Evolutionary conservation across 768 basidiomycete genomes (phyloP).

Genomic region (Neoboletus subvelutipes): DNA sequence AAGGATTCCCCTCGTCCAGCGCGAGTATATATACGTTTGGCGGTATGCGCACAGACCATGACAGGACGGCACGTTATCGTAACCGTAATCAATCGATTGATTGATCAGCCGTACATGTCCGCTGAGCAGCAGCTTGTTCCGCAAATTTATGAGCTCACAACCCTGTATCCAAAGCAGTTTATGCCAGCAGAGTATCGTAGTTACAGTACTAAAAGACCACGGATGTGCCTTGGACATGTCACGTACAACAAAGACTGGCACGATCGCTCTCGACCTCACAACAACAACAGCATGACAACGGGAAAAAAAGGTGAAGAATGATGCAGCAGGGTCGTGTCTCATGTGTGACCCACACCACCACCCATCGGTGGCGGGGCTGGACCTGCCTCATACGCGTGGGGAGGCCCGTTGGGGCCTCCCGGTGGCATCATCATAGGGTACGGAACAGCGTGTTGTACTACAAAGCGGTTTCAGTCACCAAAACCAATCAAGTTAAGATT

Average conservation of each 20-base stretch:
- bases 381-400: conserved; percentile 69
- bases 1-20: not conserved
- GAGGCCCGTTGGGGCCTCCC: conserved; percentile 61
- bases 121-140: not conserved
- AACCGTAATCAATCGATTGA: not conserved
- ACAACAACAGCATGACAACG: conserved; percentile 22
- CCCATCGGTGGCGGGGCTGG: conserved; percentile 77
- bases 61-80: not conserved
- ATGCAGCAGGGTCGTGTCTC: conserved; percentile 24
- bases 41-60: conserved; percentile 21
- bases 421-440: conserved; percentile 91
- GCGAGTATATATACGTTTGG: conserved; percentile 11
- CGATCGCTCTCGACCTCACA: conserved; percentile 26
- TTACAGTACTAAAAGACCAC: conserved; percentile 23
- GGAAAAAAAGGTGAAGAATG: conserved; percentile 4
- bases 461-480: conserved; percentile 29
- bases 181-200: conserved; percentile 30
- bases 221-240: conserved; percentile 14
- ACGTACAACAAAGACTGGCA: conserved; percentile 32
- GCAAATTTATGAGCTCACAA: not conserved
- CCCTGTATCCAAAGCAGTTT: conserved; percentile 27
- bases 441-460: conserved; percentile 85
- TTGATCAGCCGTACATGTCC: not conserved
- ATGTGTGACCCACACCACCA: conserved; percentile 66
- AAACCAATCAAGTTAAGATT: conserved; percentile 17